Evolutionary conservation across 176 grass and related monocot species (phyloP).

Genomic region (Olyra latifolia): DNA sequence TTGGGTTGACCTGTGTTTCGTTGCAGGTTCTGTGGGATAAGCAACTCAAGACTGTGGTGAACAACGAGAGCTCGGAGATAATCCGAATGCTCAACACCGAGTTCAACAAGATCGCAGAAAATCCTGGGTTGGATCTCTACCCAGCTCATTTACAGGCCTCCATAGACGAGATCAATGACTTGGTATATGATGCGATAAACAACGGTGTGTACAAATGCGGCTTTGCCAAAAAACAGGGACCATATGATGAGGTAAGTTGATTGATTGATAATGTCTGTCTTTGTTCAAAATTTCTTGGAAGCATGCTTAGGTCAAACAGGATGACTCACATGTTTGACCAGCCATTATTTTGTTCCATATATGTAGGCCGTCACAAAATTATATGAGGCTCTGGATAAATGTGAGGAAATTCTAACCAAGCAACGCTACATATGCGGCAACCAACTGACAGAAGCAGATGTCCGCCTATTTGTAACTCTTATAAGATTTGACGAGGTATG

Average conservation of each 20-base stretch:
- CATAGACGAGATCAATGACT: constrained; percentile 67
- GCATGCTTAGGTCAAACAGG: neutral
- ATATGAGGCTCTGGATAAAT: constrained; percentile 73
- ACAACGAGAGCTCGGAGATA: constrained; percentile 96
- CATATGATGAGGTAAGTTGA: constrained; percentile 73
- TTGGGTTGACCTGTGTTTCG: neutral
- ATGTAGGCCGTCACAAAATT: constrained; percentile 64
- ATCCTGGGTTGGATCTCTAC: constrained; percentile 73
- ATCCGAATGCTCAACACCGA: constrained; percentile 93
- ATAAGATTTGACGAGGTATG: constrained; percentile 98
- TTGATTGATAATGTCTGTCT: neutral
- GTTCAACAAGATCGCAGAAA: constrained; percentile 69
- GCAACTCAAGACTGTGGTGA: constrained; percentile 84
- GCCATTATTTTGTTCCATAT: neutral
- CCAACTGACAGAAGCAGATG: constrained; percentile 70
- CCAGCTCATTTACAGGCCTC: constrained; percentile 45
- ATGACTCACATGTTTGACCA: constrained; percentile 2
- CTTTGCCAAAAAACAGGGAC: constrained; percentile 89
- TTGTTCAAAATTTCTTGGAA: neutral
- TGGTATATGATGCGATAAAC: constrained; percentile 75
- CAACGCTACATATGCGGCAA: constrained; percentile 82
- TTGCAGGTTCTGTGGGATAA: constrained; percentile 92
- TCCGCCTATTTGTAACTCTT: constrained; percentile 92
- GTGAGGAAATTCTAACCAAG: constrained; percentile 81
- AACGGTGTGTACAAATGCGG: constrained; percentile 96